Evolutionary conservation across 2,329 filamentous ascomycete species (phyloP), one percentile per base, ranked within the genome.

Genomic region (Exophiala lecanii-corni): DNA sequence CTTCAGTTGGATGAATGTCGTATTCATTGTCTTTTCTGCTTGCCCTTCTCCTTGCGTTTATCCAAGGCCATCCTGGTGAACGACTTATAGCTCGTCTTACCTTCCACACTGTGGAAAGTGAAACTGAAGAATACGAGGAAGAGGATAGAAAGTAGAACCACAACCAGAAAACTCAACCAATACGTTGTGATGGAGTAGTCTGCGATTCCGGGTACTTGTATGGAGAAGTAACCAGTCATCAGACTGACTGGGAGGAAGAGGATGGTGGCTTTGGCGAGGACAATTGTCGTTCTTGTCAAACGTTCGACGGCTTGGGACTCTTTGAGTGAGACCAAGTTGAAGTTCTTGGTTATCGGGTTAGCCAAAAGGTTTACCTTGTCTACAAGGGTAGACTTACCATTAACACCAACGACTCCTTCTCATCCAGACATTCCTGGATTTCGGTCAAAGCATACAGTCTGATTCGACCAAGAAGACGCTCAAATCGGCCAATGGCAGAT

Each of bases 261-360:
- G 30, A 88, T 84, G 9, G 81, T 85, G 4, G 84, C 77, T 59
- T 89, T 88, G 35, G 82, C 83, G 9, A 89, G 70, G 4, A 89
- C 67, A 3, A 86, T 78, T 3, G 84, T 85, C 50, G 83, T 81
- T 44, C 83, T 72, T 0, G 83, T 87, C 15, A 89, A 72, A 15
- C 81, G 75, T 46, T 86, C 83, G 9, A 86, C 84, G 3, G 79
- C 78, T 51, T 80, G 76, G 0, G 82, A 85, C 61, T 88, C 82
- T 59, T 84, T 86, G 57, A 87, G 79, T 13, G 83, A 79, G 45
- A 84, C 86, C 51, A 89, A 73, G 60, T 84, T 86, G 71, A 88
- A 88, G 60, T 87, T 87, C 81, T 85, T 45, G 18, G 26, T n/a
- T n/a, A 7, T 10, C 16, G 3, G 47, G 38, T 58, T 45, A 54